A percentile compares a stretch with the other conserved stretches of the same genome.
Evolutionary conservation across 1,284 basidiomycete genomes (phyloP).

Genomic region (Microbotryomycetes sp.): DNA sequence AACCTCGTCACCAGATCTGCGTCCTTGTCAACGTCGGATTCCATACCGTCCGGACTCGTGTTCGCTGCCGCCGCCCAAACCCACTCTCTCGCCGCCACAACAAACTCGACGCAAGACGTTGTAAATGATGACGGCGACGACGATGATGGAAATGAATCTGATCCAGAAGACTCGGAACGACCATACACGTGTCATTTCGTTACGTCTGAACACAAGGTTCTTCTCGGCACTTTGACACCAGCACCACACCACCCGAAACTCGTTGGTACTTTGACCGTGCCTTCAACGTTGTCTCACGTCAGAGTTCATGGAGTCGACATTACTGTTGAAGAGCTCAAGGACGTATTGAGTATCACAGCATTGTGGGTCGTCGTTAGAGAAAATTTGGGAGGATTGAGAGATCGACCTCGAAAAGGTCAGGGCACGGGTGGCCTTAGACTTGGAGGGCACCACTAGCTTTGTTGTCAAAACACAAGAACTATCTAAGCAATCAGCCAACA

Average conservation of each 20-base stretch:
- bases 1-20: background rate
- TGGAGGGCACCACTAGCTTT: background rate
- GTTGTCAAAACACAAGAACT: no score
- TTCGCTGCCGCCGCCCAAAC: background rate
- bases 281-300: constrained; percentile 71
- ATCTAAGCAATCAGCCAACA: no score
- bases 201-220: constrained; percentile 48
- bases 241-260: constrained; percentile 96
- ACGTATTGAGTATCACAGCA: constrained; percentile 77
- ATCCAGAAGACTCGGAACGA: constrained; percentile 91
- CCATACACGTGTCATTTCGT: constrained; percentile 70
- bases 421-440: background rate
- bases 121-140: constrained; percentile 2
- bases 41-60: background rate
- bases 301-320: constrained; percentile 49
- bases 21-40: background rate
- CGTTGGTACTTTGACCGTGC: constrained; percentile 80
- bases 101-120: background rate
- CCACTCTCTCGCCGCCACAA: no score
- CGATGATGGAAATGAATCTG: constrained; percentile 51
- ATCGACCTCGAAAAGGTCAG: constrained; percentile 53
- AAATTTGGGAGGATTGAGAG: constrained; percentile 78
- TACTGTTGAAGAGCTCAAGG: constrained; percentile 88
- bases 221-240: constrained; percentile 67
- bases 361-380: constrained; percentile 90